Conservation (phyloP, 192 early-diverging fungal species). For the Irineochytrium annulatum region DNA sequence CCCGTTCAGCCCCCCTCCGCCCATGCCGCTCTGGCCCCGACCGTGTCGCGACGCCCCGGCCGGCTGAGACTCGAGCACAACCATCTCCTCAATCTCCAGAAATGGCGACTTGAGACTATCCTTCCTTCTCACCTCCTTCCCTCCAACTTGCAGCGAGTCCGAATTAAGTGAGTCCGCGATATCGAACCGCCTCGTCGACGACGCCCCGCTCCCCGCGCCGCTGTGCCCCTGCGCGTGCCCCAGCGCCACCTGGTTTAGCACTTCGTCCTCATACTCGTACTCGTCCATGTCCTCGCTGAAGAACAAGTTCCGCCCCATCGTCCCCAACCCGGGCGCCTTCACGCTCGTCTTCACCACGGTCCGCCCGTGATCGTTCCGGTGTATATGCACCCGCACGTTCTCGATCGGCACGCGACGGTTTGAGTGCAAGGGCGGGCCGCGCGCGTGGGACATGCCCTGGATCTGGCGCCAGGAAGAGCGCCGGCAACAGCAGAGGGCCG, state of each 20-base stretch:
- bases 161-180: too few relatives aligned
- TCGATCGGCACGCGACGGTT: slow-evolving; percentile 1
- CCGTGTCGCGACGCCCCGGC: too few relatives aligned
- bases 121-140: too few relatives aligned
- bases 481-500: neutral
- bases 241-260: slow-evolving; percentile 1
- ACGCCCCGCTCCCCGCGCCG: neutral
- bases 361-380: slow-evolving; percentile 11
- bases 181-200: too few relatives aligned
- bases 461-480: too few relatives aligned
- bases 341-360: slow-evolving; percentile 17
- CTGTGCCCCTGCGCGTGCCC: neutral
- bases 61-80: too few relatives aligned
- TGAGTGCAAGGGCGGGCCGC: slow-evolving; percentile 5
- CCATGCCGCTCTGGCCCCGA: too few relatives aligned
- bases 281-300: slow-evolving; percentile 3
- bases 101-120: too few relatives aligned
- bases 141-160: too few relatives aligned
- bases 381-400: slow-evolving; percentile 24
- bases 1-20: too few relatives aligned
- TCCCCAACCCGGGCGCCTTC: slow-evolving; percentile 12
- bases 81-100: too few relatives aligned
- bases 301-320: neutral
- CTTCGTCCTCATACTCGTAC: slow-evolving; percentile 16
- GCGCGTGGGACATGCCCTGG: neutral